These are phyloP conservation scores for Gnomoniopsis sp. DNA, from an alignment of 2,329 filamentous ascomycete species.

Conservation along the genomic window DNA sequence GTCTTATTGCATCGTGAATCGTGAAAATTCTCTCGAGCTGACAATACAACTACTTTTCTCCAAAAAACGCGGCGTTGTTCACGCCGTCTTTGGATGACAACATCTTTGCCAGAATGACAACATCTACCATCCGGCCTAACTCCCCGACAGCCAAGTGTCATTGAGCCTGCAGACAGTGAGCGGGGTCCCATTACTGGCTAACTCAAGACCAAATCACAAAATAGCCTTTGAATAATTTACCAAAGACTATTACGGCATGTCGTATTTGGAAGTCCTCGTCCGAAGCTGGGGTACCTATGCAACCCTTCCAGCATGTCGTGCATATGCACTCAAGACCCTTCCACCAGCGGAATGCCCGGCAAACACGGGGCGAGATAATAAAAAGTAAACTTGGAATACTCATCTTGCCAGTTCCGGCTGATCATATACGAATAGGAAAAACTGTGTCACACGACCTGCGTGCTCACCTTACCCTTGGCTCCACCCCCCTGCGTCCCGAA, in stretches of 20 bases:
- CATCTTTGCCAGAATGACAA: slow-evolving; percentile 1
- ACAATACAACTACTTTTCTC: neutral
- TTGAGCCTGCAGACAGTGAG: neutral
- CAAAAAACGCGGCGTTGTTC: neutral
- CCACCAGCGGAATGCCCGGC: neutral
- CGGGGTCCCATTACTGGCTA: neutral
- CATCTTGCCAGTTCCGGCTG: neutral
- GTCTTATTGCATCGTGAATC: neutral
- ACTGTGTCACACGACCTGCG: neutral
- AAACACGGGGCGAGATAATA: neutral
- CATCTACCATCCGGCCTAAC: neutral
- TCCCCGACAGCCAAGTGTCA: slow-evolving; percentile 1
- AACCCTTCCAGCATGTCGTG: neutral
- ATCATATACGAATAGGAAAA: too few species aligned
- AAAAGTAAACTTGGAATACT: neutral
- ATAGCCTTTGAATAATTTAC: neutral
- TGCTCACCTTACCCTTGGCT: neutral
- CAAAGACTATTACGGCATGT: neutral
- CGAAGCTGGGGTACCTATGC: neutral
- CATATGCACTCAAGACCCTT: slow-evolving; percentile 6
- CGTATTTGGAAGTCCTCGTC: neutral
- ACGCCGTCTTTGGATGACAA: slow-evolving; percentile 6
- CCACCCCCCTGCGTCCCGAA: neutral
- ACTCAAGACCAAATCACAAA: neutral
- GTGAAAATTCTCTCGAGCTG: neutral